Conservation (phyloP, 1,139 yeast species). For the Yamadazyma buinensis region DNA sequence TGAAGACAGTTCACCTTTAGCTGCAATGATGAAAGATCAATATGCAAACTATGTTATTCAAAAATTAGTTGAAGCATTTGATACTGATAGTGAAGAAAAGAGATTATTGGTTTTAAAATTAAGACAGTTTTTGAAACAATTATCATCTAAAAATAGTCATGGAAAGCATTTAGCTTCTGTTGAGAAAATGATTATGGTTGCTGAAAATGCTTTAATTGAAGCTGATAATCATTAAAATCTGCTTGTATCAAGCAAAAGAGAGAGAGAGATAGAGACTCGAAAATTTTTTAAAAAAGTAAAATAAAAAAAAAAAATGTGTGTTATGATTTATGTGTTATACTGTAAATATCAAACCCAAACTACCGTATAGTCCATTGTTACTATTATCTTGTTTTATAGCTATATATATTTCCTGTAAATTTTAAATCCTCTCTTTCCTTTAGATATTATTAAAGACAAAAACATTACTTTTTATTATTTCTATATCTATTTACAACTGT, state of each 20-base stretch:
- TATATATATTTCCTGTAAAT: slow-evolving; percentile 4
- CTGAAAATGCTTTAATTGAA: slow-evolving; percentile 46
- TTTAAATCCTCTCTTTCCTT: too few species aligned
- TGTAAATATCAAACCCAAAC: slow-evolving; percentile 10
- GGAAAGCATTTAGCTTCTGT: slow-evolving; percentile 89
- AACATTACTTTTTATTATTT: too few species aligned
- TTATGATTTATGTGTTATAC: slow-evolving; percentile 4
- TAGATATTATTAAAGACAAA: too few species aligned
- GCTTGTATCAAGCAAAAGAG: too few species aligned
- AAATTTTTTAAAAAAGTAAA: background rate
- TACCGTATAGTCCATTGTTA: slow-evolving; percentile 11
- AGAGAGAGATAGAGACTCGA: too few species aligned
- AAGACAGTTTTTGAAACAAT: slow-evolving; percentile 57
- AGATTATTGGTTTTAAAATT: slow-evolving; percentile 57
- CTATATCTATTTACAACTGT: too few species aligned
- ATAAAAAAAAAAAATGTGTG: background rate
- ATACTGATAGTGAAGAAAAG: slow-evolving; percentile 65
- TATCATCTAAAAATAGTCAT: slow-evolving; percentile 50
- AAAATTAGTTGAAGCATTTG: slow-evolving; percentile 77
- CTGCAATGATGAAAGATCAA: slow-evolving; percentile 94
- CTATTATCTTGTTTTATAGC: slow-evolving; percentile 15
- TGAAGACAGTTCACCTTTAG: slow-evolving; percentile 61
- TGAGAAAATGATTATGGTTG: slow-evolving; percentile 66
- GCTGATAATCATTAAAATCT: slow-evolving; percentile 21
- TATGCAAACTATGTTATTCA: slow-evolving; percentile 97